A percentile compares a stretch with the other conserved stretches of the same genome.
Evolutionary conservation across 106 monocot species (phyloP).

Genomic region (Triglochin maritima): DNA sequence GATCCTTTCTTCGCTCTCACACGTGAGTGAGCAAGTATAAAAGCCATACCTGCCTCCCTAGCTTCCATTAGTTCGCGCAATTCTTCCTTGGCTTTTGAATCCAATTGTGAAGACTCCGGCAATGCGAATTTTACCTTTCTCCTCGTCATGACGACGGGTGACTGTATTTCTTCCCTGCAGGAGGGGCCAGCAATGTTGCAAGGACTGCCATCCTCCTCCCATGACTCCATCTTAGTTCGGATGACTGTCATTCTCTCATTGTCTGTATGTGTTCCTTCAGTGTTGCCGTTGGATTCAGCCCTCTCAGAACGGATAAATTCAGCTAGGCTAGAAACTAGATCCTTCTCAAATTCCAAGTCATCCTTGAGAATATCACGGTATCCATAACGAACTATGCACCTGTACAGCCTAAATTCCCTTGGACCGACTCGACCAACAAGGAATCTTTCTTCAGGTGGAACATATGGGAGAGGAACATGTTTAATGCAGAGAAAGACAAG

Average conservation of each 20-base stretch:
- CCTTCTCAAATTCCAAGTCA: slow-evolving; percentile 89
- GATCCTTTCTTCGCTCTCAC: slow-evolving; percentile 64
- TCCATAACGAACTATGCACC: slow-evolving; percentile 90
- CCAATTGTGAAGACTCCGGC: slow-evolving; percentile 38
- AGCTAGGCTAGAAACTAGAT: slow-evolving; percentile 78
- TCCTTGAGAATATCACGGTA: slow-evolving; percentile 94
- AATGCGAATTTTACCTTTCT: slow-evolving; percentile 51
- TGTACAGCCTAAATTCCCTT: slow-evolving; percentile 59
- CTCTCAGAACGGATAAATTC: slow-evolving; percentile 57
- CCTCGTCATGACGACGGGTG: slow-evolving; percentile 16
- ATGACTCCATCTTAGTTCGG: slow-evolving; percentile 26
- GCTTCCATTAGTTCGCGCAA: slow-evolving; percentile 64
- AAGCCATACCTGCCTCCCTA: slow-evolving; percentile 66
- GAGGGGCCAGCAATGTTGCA: slow-evolving; percentile 28
- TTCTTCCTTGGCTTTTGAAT: slow-evolving; percentile 35
- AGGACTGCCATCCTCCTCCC: slow-evolving; percentile 10
- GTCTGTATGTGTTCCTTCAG: slow-evolving; percentile 32
- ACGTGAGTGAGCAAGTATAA: slow-evolving; percentile 50
- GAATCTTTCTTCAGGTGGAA: slow-evolving; percentile 61
- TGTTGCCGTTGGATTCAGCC: slow-evolving; percentile 11
- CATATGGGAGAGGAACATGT: slow-evolving; percentile 73
- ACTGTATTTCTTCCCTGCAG: slow-evolving; percentile 36
- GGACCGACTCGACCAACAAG: slow-evolving; percentile 87
- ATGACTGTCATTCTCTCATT: slow-evolving; percentile 59
- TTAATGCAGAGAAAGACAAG: slow-evolving; percentile 95